Evolutionary conservation across 495 filamentous ascomycete species (phyloP), one percentile per base, ranked within the genome.

Genomic region (Neurospora sp.): DNA sequence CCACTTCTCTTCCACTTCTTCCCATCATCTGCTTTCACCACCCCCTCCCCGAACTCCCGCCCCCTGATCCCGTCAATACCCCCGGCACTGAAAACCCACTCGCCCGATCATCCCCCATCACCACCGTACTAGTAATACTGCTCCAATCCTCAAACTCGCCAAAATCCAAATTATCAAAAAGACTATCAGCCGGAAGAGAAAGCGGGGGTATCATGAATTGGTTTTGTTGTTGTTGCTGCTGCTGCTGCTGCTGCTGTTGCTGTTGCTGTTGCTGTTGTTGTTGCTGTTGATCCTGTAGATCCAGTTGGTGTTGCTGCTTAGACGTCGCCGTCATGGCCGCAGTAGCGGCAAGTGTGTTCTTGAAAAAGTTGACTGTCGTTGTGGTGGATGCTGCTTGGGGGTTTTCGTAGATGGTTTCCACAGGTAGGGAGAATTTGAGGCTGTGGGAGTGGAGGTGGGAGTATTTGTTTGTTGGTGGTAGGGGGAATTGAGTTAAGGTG

Each of bases 101-200:
- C 7, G 75, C 45, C 40, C 71, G 9, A 12, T 80, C 45, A 53
- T 53, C n/a, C n/a, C n/a, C 77, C 31, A 79, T 77, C 16, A 80
- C 77, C 1, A 81, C 72, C 0, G 78, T 80, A 1, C 76, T 75
- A 8, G 76, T 74, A 22, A 79, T 22, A 40, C 75, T 77, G 69
- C 77, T 80, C 79, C 79, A 81, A 69, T 80, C 78, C 16, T 81
- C 76, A 45, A 73, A 79, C 0, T 78, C 12, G 61, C 41, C 41
- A 61, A 14, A 16, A 16, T 31, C 53, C 1, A 79, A 9, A 44
- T 72, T 74, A 2, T 65, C 69, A 5, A 69, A 68, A 9, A 71
- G 48, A 35, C 69, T 74, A 3, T 61, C 53, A 31, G 22, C 2
- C 4, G 53, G 4, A 14, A 61, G 12, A 31, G 22, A 6, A 31